A percentile compares a stretch with the other conserved stretches of the same genome.
phyloP scores from a whole-genome alignment of 306 rosid genomes.

The Quercus aquifolioides region DNA sequence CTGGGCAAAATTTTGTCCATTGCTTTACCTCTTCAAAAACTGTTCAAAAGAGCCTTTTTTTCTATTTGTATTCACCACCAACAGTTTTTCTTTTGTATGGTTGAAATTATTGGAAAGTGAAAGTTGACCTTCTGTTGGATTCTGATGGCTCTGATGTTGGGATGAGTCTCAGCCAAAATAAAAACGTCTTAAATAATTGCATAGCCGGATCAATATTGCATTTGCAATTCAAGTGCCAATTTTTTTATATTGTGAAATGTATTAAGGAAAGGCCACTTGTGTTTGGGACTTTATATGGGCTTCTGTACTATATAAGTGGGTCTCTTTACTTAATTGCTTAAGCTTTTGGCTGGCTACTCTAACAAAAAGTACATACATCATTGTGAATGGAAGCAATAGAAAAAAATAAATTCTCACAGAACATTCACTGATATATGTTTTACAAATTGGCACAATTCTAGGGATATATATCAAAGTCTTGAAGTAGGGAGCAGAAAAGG shows the following conservation, averaged over 20 bases:
- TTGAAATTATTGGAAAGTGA: slow-evolving; percentile 16
- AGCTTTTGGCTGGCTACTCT: no score
- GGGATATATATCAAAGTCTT: no score
- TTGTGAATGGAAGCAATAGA: background rate
- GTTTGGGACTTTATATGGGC: background rate
- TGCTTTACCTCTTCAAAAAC: background rate
- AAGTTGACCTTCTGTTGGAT: slow-evolving; percentile 4
- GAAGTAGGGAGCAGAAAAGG: no score
- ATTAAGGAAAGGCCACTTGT: background rate
- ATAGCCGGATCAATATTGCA: background rate
- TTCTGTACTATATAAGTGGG: background rate
- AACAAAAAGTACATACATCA: no score
- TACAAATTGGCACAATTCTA: no score
- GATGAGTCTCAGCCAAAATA: background rate
- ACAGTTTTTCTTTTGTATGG: slow-evolving; percentile 24
- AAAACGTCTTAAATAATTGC: background rate
- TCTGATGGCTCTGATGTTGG: background rate
- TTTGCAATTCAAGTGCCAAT: background rate
- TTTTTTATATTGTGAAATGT: background rate
- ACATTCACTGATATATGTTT: no score
- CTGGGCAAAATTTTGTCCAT: slow-evolving; percentile 11
- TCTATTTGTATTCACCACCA: slow-evolving; percentile 5
- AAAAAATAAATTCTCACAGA: background rate
- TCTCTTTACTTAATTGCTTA: background rate
- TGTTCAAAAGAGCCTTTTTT: background rate